Base-by-base conservation (phyloP, 2,329 filamentous ascomycete genomes). In the Byssothecium circinans region DNA sequence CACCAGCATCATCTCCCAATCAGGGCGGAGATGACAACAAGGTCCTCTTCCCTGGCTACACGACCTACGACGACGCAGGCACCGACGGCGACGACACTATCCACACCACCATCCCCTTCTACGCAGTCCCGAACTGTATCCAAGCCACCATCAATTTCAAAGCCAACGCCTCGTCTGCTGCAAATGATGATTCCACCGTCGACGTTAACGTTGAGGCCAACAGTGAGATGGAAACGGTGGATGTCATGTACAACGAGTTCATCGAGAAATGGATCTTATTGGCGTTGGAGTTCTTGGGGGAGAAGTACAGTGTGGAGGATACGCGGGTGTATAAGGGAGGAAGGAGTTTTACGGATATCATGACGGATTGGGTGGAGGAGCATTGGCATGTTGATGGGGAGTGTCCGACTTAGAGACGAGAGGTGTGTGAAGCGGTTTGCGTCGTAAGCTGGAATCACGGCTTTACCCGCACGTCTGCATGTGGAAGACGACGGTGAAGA, bases 161-260 rank as follows among this genome's bases (percentile, higher is more conserved):
- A 17, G 10, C 29, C n/a, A n/a, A n/a, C n/a, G n/a, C n/a, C n/a
- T n/a, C n/a, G n/a, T n/a, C n/a, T n/a, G n/a, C n/a, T n/a, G n/a
- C n/a, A n/a, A n/a, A n/a, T n/a, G n/a, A n/a, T n/a, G n/a, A n/a
- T n/a, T n/a, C n/a, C n/a, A n/a, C n/a, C n/a, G n/a, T n/a, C n/a
- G n/a, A n/a, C n/a, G n/a, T n/a, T n/a, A n/a, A n/a, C n/a, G n/a
- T n/a, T n/a, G 79, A 85, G 1, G 52, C 64, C 10, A 57, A 55
- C 1, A 54, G 66, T 7, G 73, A 68, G 0, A 64, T 61, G 10
- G 75, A 81, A 14, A 19, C 18, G 15, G 85, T 99, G 1, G 92
- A 97, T 68, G 69, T 99, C 7, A 84, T 96, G 12, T 99, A 95
- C 65, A 82, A 95, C 48, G 91, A 95, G 67, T 99, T 96, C 68